Evolutionary conservation across 345 rosid species (phyloP), one percentile per base, ranked within the genome.

Genomic region (Eucalyptus leucophloia): DNA sequence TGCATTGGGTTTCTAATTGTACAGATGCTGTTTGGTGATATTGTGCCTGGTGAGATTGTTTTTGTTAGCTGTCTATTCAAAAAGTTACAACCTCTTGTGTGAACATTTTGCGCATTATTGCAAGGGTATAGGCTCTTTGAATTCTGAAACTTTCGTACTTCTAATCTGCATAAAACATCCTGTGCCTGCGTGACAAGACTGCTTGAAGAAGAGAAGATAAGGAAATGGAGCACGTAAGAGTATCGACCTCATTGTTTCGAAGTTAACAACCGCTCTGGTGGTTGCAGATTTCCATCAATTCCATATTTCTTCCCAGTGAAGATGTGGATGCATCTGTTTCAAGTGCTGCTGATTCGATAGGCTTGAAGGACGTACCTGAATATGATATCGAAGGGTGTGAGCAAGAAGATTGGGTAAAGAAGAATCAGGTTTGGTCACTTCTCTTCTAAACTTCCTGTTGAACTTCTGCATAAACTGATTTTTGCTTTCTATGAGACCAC

Each of bases 351-450:
- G 90, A 92, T 89, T 95, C 97, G 18, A 88, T 95, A 88, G 98
- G 99, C 89, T 93, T 98, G 93, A 91, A 96, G 91, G 93, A 93
- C 88, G 92, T 92, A 87, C 98, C 97, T 0, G 58, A 40, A 9
- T 97, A 94, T 91, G 95, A 95, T 89, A 95, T 97, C 90, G 89
- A 95, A 92, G 88, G 69, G 88, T 97, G 95, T 51, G 95, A 93
- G 88, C 96, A 94, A 77, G 89, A 28, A 32, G 96, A 96, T 91
- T 98, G 99, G 99, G 89, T 96, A 58, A 91, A 88, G 93, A 94
- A 96, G 91, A 92, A 92, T 91, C 98, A 95, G 98, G 99, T 95
- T 87, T 49, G 82, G 90, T 89, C 87, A 37, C 88, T 72, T 45
- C 62, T 49, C 72, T 44, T 44, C 45, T 17, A 34, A 26, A 60